Base-by-base conservation (phyloP, 495 filamentous ascomycete species). In the Neurospora sp. region DNA sequence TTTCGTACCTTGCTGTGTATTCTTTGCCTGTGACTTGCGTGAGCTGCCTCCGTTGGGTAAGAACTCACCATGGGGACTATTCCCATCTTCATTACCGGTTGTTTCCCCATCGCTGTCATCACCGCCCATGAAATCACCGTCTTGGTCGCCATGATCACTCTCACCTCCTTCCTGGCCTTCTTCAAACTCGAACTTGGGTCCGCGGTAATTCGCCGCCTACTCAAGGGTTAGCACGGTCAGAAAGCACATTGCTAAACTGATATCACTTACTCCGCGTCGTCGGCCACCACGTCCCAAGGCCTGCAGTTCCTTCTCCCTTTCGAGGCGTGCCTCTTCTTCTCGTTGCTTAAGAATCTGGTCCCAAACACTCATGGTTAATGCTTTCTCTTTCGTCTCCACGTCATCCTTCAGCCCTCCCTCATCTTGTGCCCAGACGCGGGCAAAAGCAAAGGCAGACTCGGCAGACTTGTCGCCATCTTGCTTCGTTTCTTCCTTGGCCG, bases 351-450 rank as follows among this genome's bases (percentile, higher is more conserved):
- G 85, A 66, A 99, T 96, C 73, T 90, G 89, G 37, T 96, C 94
- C 96, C 96, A 99, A 2, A 96, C 87, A 27, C 87, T 88, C n/a
- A 85, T 80, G 78, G 89, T 89, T 9, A 80, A 75, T 12, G 87
- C 84, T 2, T 85, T 84, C 41, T 89, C 87, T 1, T 83, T 75
- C 22, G 89, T 70, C 69, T 70, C 87, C 14, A 92, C 76, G 3
- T 87, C 91, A 20, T 89, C 88, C 0, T 93, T 79, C n/a, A 86
- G 81, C 0, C 69, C 73, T 8, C 82, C 85, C 72, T 89, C 87
- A 18, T 97, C 91, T 77, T 96, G 96, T 12, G 90, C 92, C 96
- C 96, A 99, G 3, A 99, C 91, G 27, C 94, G 88, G 69, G 96
- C 96, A 80, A 94, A 93, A 46, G 91, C 94, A 82, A 98, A 99